Base-by-base conservation (phyloP, 805 yeast species). In the Schwanniomyces yamadae region DNA sequence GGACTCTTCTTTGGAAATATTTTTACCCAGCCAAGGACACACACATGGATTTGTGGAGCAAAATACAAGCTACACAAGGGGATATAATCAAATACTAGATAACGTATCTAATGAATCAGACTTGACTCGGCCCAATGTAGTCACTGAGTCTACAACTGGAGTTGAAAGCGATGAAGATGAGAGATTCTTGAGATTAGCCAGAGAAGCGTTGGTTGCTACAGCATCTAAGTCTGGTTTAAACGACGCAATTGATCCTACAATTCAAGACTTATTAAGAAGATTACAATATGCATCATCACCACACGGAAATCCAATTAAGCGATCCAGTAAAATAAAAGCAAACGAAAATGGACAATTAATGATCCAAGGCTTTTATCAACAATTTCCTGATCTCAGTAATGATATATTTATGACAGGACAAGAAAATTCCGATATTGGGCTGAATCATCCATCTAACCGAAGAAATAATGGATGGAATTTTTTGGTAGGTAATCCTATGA, bases 281-380 rank as follows among this genome's bases (percentile, higher is more conserved):
- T 62, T 79, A 28, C 84, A 80, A 48, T 80, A 80, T 46, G 77
- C 77, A 5, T 58, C 67, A 36, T 66, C 80, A 19, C 82, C 82
- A 3, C 82, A 77, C 53, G 82, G 82, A 1, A 77, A 78, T 30
- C 61, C 75, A 6, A 66, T 68, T 28, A 54, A 50, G 36, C 53
- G 54, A 23, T 53, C 62, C 4, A 57, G 57, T 5, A 53, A 50
- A 17, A 61, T 66, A 13, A 54, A 49, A 16, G 58, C 66, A 31
- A 66, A 66, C 41, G 61, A 53, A 25, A 61, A 60, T 33, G 74
- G 74, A 8, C 69, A 65, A 40, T 49, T 68, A 30, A 66, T 61
- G 59, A 66, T 68, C 31, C 71, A 63, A 30, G 61, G 55, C 9
- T 68, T 68, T 45, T 67, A 67, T 47, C 48, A 61, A 30, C 56